Base-by-base conservation (phyloP, 768 basidiomycete species). In the Phylloporus scabripes region DNA sequence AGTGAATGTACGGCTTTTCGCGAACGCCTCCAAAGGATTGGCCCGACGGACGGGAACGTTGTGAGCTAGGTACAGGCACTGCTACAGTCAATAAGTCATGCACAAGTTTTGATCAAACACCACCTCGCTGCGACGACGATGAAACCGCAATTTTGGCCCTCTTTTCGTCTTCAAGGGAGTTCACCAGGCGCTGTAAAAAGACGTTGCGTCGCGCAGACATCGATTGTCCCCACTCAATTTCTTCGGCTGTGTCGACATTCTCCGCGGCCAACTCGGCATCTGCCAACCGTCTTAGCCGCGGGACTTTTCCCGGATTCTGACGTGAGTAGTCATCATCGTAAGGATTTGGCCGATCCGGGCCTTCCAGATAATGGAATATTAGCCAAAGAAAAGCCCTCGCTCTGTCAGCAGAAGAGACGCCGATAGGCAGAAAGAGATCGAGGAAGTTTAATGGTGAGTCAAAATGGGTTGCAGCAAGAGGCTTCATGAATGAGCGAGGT, bases 321-420 rank as follows among this genome's bases (percentile, higher is more conserved):
- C 70, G 68, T 12, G 84, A 77, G 64, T 81, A 80, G 15, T 80
- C 77, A 60, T 88, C 83, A 45, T 81, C 78, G 62, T 87, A 92
- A 5, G 89, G 85, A 64, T 91, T 92, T n/a, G 75, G 67, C 10
- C 71, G 65, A 31, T 75, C 72, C 1, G 78, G 73, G 29, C 74
- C 74, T 65, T 92, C 89, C 54, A 93, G 73, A 65, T 93, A 92
- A 61, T 88, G 76, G 65, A 81, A 92, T 42, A 91, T 69, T 49
- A 92, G 74, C 86, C 88, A 92, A 24, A 95, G 75, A 64, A 95
- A 90, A 3, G 82, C 87, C 48, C 72, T 73, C 5, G 87, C 89
- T 26, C 92, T 85, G 53, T 85, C 83, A 4, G 66, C 66, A 2
- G 91, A 89, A 10, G 84, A 77, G 31, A 91, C 71, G 39, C 77